Percentiles rank a stretch among this genome's conserved stretches.
Evolutionary conservation across 768 basidiomycete genomes (phyloP).

Genomic region (Mycena amicta): DNA sequence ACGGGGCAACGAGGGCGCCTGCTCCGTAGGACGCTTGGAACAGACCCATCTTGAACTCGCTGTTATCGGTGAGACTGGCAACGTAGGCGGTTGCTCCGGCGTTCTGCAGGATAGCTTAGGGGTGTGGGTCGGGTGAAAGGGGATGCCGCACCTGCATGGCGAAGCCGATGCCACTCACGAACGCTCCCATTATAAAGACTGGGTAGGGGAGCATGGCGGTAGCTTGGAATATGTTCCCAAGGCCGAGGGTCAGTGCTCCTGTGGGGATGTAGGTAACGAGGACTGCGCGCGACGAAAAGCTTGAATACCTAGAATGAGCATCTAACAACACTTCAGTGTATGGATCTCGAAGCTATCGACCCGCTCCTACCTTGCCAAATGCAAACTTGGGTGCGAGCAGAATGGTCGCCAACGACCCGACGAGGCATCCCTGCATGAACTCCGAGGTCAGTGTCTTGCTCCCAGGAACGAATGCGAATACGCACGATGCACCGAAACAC

Average conservation of each 20-base stretch:
- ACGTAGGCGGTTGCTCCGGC: not conserved
- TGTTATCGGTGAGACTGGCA: not conserved
- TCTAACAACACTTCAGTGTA: not conserved
- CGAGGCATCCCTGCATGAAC: conserved; percentile 49
- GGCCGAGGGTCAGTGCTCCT: not conserved
- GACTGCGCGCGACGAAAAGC: not conserved
- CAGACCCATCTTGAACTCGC: not conserved
- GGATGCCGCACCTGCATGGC: not conserved
- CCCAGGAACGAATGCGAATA: not conserved
- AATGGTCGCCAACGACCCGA: conserved; percentile 44
- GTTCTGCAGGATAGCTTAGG: not conserved
- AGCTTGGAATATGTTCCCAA: not conserved
- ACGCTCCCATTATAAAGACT: not conserved
- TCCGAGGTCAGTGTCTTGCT: no score
- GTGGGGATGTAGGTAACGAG: not conserved
- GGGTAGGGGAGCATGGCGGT: not conserved
- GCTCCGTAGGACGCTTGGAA: not conserved
- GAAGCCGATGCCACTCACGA: not conserved
- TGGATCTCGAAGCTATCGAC: not conserved
- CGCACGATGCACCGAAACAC: conserved; percentile 22
- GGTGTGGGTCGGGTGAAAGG: not conserved
- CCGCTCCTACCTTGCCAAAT: conserved; percentile 38
- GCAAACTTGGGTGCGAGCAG: conserved; percentile 41
- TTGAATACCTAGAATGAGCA: not conserved
- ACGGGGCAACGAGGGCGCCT: not conserved